Percentiles rank a stretch among this genome's conserved stretches.
Conservation (phyloP, 805 yeast genomes). For the Candida ficus region DNA sequence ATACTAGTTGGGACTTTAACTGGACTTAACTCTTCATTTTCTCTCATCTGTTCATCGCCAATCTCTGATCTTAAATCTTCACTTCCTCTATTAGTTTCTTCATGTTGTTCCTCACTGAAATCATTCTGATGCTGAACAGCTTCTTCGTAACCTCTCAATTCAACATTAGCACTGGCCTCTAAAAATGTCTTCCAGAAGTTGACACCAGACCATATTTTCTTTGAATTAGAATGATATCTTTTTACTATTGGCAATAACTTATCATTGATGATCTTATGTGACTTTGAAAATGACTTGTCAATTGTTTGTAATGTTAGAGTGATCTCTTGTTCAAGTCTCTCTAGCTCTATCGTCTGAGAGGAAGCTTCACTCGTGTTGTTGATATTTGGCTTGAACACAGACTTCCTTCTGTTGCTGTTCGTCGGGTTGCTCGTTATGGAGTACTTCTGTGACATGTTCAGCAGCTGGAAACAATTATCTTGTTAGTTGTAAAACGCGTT, state of each 20-base stretch:
- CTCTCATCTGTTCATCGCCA: constrained; percentile 4
- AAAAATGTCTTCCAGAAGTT: constrained; percentile 75
- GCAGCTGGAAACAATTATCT: neutral
- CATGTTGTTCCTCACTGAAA: neutral
- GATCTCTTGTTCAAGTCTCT: constrained; percentile 72
- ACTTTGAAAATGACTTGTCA: constrained; percentile 63
- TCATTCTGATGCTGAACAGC: constrained; percentile 15
- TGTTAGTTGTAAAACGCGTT: neutral
- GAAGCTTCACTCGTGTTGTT: constrained; percentile 17
- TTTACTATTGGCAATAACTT: constrained; percentile 63
- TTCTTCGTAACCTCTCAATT: constrained; percentile 49
- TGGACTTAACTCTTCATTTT: constrained; percentile 25
- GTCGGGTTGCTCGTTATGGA: constrained; percentile 10
- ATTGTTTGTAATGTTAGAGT: constrained; percentile 74
- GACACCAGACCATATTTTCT: constrained; percentile 58
- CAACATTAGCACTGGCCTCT: constrained; percentile 68
- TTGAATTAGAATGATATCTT: constrained; percentile 52
- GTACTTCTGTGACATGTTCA: constrained; percentile 19
- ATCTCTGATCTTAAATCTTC: constrained; percentile 13
- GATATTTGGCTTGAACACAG: constrained; percentile 21
- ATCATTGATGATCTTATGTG: constrained; percentile 65
- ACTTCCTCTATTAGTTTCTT: neutral
- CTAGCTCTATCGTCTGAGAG: constrained; percentile 34
- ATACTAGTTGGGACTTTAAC: constrained; percentile 17
- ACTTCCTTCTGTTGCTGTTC: constrained; percentile 21